Evolutionary conservation across 2,329 filamentous ascomycete species (phyloP).

Genomic region (Xylariaceae sp.): DNA sequence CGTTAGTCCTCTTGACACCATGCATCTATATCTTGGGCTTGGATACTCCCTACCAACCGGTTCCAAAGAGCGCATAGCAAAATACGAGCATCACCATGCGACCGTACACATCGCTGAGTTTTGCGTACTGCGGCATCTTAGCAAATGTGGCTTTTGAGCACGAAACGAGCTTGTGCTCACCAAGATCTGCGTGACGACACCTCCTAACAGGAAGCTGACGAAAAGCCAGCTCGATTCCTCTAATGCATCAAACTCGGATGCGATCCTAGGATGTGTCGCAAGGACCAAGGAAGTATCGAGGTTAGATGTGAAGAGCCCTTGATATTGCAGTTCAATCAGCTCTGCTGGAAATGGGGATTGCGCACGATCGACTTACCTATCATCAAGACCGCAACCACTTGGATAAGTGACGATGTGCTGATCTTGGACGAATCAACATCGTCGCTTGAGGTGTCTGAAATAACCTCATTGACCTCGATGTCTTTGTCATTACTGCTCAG

Average conservation of each 20-base stretch:
- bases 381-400: constrained; percentile 14
- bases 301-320: constrained; percentile 57
- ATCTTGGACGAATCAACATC: neutral
- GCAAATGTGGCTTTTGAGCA: neutral
- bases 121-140: constrained; percentile 40
- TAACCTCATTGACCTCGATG: constrained; percentile 9
- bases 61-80: constrained; percentile 46
- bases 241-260: constrained; percentile 55
- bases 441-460: neutral
- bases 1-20: neutral
- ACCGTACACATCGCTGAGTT: constrained; percentile 54
- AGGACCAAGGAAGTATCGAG: constrained; percentile 60
- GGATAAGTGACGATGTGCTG: constrained; percentile 10
- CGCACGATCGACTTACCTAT: constrained; percentile 8
- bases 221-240: constrained; percentile 55
- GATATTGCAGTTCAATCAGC: neutral
- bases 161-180: constrained; percentile 31
- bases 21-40: neutral
- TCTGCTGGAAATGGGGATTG: neutral
- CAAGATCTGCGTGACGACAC: constrained; percentile 48
- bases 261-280: constrained; percentile 58
- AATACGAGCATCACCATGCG: constrained; percentile 45
- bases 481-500: neutral
- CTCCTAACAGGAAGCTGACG: constrained; percentile 47
- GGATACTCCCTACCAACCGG: constrained; percentile 39